Evolutionary conservation across 176 grass and related monocot species (phyloP).

Genomic region (Aechmea fasciata): DNA sequence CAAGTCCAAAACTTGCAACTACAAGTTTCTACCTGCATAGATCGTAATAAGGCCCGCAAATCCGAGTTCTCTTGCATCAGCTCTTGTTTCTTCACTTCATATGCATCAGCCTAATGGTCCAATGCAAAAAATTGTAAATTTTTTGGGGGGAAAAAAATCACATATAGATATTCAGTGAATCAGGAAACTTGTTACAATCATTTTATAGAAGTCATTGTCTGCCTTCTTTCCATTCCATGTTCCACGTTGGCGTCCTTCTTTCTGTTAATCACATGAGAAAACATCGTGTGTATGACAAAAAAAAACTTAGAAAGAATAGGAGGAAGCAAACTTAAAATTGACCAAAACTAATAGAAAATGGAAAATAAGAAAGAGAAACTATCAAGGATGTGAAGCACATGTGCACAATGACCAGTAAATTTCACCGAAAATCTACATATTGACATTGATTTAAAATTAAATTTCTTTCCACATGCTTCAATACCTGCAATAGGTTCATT

Average conservation of each 20-base stretch:
- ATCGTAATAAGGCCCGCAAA: slow-evolving; percentile 75
- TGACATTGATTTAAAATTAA: not conserved
- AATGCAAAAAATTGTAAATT: slow-evolving; percentile 16
- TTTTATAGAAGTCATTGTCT: slow-evolving; percentile 92
- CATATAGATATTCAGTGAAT: slow-evolving; percentile 10
- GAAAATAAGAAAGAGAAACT: not conserved
- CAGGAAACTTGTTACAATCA: slow-evolving; percentile 58
- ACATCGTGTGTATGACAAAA: not conserved
- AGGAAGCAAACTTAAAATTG: not conserved
- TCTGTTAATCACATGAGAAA: slow-evolving; percentile 37
- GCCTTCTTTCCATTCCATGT: slow-evolving; percentile 98
- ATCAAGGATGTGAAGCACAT: not conserved
- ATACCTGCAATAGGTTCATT: slow-evolving; percentile 94
- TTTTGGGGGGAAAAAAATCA: slow-evolving; percentile 4
- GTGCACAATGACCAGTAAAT: not conserved
- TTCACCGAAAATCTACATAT: not conserved
- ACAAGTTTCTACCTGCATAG: slow-evolving; percentile 63
- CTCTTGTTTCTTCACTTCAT: slow-evolving; percentile 96
- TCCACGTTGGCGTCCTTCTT: slow-evolving; percentile 88
- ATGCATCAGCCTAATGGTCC: slow-evolving; percentile 68
- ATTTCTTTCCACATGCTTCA: not conserved
- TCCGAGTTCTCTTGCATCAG: slow-evolving; percentile 89
- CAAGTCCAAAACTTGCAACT: not conserved
- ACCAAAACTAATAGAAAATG: not conserved
- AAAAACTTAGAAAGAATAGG: not conserved